These are phyloP conservation scores for Sordariomycetes sp. DNA, from an alignment of 2,329 filamentous ascomycete species.

Conservation along the genomic window DNA sequence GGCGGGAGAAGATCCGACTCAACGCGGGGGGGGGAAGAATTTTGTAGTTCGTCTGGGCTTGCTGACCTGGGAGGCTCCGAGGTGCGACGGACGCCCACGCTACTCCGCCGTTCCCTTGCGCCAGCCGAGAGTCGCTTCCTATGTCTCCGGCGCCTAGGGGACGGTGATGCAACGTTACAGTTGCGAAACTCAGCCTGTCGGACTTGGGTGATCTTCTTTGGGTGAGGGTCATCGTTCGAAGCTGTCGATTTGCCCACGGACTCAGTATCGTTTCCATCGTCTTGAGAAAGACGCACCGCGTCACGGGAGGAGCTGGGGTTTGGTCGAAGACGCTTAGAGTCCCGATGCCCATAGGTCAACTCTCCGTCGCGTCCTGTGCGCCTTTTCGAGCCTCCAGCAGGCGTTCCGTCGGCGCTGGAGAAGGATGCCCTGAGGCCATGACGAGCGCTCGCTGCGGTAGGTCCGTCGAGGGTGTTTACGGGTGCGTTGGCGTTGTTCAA, in stretches of 20 bases:
- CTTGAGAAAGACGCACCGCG: neutral
- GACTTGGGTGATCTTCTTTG: neutral
- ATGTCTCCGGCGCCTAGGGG: too few relatives aligned
- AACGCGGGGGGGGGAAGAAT: neutral
- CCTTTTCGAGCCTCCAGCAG: neutral
- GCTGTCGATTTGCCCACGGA: neutral
- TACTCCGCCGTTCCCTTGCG: neutral
- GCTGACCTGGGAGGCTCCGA: neutral
- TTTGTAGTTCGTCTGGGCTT: slow-evolving; percentile 1
- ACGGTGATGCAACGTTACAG: too few relatives aligned
- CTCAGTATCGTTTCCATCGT: neutral
- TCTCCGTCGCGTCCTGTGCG: neutral
- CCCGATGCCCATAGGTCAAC: neutral
- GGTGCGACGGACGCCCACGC: neutral
- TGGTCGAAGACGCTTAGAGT: neutral
- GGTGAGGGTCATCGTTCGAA: neutral
- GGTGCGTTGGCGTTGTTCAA: neutral
- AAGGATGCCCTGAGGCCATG: neutral
- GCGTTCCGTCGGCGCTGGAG: neutral
- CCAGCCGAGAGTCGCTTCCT: neutral
- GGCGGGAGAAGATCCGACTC: neutral
- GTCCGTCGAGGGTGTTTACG: neutral
- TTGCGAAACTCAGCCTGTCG: slow-evolving; percentile 1
- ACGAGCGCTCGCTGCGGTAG: neutral
- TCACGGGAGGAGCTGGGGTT: neutral